Percentiles rank a stretch among this genome's conserved stretches.
These are phyloP conservation scores for Fusarium pseudonygamai DNA, from an alignment of 2,329 filamentous ascomycete species.

Conservation along the genomic window DNA sequence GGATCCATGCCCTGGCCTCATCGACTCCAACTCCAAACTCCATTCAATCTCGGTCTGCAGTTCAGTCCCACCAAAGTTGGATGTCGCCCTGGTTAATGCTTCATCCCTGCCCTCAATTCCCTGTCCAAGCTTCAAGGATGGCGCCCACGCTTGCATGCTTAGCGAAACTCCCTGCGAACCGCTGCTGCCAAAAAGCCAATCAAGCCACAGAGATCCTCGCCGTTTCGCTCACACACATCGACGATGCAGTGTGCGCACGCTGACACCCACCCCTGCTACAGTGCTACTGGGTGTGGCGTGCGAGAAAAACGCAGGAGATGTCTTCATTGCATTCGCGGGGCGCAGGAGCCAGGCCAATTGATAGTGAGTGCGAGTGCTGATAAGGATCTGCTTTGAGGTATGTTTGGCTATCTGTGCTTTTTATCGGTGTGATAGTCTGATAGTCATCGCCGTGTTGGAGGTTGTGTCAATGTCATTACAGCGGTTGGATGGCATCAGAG, in stretches of 20 bases:
- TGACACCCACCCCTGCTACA: background rate
- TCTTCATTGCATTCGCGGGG: constrained; percentile 27
- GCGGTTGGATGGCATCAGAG: background rate
- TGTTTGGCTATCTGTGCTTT: constrained; percentile 2
- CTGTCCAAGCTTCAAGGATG: constrained; percentile 10
- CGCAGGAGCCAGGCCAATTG: constrained; percentile 7
- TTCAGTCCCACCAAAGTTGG: constrained; percentile 12
- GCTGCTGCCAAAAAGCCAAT: constrained; percentile 21
- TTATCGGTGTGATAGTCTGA: background rate
- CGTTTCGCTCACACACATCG: constrained; percentile 31
- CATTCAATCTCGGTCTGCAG: constrained; percentile 38
- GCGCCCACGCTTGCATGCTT: constrained; percentile 8
- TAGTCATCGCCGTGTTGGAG: background rate
- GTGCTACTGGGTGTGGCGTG: constrained; percentile 20
- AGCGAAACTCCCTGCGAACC: constrained; percentile 20
- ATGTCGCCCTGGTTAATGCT: constrained; percentile 11
- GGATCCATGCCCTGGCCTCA: background rate
- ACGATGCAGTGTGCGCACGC: constrained; percentile 1
- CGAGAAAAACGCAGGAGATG: constrained; percentile 35
- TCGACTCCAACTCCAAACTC: constrained; percentile 9
- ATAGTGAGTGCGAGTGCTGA: constrained; percentile 27
- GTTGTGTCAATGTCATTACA: constrained; percentile 25
- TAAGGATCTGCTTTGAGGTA: constrained; percentile 32
- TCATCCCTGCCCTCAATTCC: constrained; percentile 9
- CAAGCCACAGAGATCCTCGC: background rate